These are phyloP conservation scores for Saccharum officinarum DNA, from an alignment of 176 grass and related monocot species.

Conservation along the genomic window DNA sequence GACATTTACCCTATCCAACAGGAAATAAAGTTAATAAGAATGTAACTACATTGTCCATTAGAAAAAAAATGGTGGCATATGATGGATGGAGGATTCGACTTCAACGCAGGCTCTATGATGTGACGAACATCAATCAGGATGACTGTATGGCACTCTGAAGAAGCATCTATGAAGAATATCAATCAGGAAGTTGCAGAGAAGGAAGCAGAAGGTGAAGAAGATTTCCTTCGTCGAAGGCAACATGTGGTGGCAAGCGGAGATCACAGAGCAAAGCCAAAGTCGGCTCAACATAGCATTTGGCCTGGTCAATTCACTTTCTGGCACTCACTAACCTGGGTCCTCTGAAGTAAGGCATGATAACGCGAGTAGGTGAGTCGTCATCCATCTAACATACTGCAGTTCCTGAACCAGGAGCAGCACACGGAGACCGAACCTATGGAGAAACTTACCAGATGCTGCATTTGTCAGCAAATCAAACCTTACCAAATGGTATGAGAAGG, in stretches of 20 bases:
- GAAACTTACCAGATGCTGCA: constrained; percentile 46
- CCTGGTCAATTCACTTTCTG: background rate
- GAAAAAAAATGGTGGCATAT: background rate
- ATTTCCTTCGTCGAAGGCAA: background rate
- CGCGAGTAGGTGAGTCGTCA: background rate
- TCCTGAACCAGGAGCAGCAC: constrained; percentile 24
- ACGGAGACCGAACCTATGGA: background rate
- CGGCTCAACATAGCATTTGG: background rate
- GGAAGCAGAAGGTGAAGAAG: background rate
- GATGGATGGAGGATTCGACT: background rate
- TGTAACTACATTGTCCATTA: background rate
- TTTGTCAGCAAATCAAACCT: constrained; percentile 48
- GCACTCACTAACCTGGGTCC: constrained; percentile 10
- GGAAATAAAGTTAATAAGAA: background rate
- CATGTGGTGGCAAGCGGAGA: background rate
- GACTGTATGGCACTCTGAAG: background rate
- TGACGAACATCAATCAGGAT: background rate
- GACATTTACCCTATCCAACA: background rate
- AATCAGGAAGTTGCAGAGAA: background rate
- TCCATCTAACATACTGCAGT: constrained; percentile 23
- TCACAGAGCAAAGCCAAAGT: background rate
- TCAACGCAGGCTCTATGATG: background rate
- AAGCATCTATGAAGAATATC: background rate
- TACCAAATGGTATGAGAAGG: constrained; percentile 38
- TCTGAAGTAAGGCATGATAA: background rate